These are phyloP conservation scores for Phanerochaete carnosa DNA, from an alignment of 768 basidiomycete genomes.

Conservation along the genomic window DNA sequence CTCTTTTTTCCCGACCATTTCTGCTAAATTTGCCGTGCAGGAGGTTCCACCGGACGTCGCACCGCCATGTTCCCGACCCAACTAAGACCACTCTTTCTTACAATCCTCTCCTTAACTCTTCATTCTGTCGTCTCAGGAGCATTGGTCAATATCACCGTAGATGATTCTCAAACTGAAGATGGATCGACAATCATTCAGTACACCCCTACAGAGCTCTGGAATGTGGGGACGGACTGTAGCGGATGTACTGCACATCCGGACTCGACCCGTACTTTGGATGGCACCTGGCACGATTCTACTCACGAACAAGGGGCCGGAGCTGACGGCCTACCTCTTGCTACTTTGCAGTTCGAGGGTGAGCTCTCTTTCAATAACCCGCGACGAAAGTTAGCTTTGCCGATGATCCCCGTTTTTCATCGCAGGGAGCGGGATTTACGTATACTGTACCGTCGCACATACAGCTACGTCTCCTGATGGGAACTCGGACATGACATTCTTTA, in stretches of 20 bases:
- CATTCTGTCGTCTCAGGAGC: conserved; percentile 1
- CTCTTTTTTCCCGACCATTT: neutral
- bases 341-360: conserved; percentile 15
- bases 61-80: neutral
- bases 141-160: conserved; percentile 39
- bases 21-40: no score
- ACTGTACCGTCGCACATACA: conserved; percentile 32
- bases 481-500: conserved; percentile 35
- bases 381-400: neutral
- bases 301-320: neutral
- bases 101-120: neutral
- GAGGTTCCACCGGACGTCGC: no score
- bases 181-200: conserved; percentile 29
- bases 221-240: conserved; percentile 22
- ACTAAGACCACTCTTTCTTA: neutral
- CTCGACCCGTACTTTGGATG: conserved; percentile 11
- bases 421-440: conserved; percentile 46
- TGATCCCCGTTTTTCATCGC: neutral
- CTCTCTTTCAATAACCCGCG: neutral
- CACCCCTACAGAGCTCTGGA: conserved; percentile 32
- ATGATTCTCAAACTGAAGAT: conserved; percentile 37
- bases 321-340: neutral
- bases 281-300: conserved; percentile 36
- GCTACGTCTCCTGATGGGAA: conserved; percentile 22
- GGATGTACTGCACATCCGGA: conserved; percentile 27